Evolutionary conservation across 495 filamentous ascomycete species (phyloP).

Genomic region (Gamarada debralockiae): DNA sequence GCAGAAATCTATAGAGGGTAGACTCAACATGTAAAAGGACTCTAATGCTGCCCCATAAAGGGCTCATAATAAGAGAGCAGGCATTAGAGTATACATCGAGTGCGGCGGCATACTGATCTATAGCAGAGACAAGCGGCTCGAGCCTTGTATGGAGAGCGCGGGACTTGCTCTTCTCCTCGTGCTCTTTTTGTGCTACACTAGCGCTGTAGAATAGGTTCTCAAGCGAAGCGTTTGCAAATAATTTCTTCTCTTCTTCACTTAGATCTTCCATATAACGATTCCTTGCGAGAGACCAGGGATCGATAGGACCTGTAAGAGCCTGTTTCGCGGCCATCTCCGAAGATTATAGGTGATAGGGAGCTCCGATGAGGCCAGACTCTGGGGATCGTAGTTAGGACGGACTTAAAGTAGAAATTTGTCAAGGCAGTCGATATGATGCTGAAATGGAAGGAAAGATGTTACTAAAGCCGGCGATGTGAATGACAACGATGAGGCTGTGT

Average conservation of each 20-base stretch:
- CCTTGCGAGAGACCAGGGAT: neutral
- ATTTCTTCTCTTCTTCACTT: neutral
- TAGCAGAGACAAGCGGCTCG: conserved; percentile 28
- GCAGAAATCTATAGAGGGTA: neutral
- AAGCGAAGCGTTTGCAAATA: neutral
- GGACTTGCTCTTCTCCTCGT: conserved; percentile 20
- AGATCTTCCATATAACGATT: neutral
- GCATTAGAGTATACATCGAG: conserved; percentile 34
- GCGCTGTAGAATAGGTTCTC: conserved; percentile 21
- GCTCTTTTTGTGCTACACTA: conserved; percentile 15
- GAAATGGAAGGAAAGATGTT: neutral
- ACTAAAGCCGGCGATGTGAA: neutral
- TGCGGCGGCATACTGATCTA: conserved; percentile 35
- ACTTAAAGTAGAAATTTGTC: neutral
- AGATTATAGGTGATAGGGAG: neutral
- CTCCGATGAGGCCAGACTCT: neutral
- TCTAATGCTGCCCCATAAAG: conserved; percentile 39
- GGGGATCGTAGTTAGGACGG: neutral
- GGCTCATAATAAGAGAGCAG: conserved; percentile 28
- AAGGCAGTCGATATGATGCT: neutral
- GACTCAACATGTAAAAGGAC: conserved; percentile 30
- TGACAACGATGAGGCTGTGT: neutral
- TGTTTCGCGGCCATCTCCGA: neutral
- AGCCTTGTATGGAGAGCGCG: conserved; percentile 23
- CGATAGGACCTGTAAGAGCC: neutral